These are phyloP conservation scores for Paraphoma chrysanthemicola DNA, from an alignment of 2,329 filamentous ascomycete species.

Conservation along the genomic window DNA sequence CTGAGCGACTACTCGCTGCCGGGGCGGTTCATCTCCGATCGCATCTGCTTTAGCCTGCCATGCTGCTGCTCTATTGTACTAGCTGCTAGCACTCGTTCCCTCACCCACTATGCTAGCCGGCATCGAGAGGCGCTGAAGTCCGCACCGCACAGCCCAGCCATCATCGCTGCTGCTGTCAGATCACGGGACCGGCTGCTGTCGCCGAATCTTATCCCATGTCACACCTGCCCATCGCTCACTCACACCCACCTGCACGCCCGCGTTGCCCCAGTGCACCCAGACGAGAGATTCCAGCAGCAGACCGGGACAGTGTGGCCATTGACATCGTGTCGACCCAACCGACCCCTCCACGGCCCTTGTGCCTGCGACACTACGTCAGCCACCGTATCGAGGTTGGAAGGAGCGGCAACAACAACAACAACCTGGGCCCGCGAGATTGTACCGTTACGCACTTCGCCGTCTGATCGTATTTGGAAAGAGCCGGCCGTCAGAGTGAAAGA, in stretches of 20 bases:
- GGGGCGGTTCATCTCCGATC: slow-evolving; percentile 49
- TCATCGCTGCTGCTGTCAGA: slow-evolving; percentile 21
- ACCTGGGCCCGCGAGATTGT: slow-evolving; percentile 4
- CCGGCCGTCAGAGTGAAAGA: background rate
- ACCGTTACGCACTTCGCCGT: background rate
- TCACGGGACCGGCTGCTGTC: slow-evolving; percentile 38
- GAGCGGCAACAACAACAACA: slow-evolving; percentile 10
- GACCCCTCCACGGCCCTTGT: slow-evolving; percentile 25
- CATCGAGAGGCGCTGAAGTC: slow-evolving; percentile 27
- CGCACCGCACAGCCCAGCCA: slow-evolving; percentile 20
- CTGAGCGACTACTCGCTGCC: slow-evolving; percentile 34
- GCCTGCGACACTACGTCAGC: slow-evolving; percentile 34
- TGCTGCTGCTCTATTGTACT: slow-evolving; percentile 8
- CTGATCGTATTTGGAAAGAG: background rate
- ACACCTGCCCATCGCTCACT: slow-evolving; percentile 19
- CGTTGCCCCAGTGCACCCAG: slow-evolving; percentile 11
- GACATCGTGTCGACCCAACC: slow-evolving; percentile 8
- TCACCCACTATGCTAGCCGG: slow-evolving; percentile 34
- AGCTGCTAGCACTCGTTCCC: slow-evolving; percentile 22
- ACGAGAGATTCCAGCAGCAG: slow-evolving; percentile 24
- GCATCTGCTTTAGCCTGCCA: slow-evolving; percentile 37
- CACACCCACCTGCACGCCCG: slow-evolving; percentile 20
- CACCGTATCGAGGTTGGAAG: slow-evolving; percentile 22
- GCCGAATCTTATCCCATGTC: slow-evolving; percentile 28
- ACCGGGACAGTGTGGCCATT: slow-evolving; percentile 11